A percentile compares a stretch with the other conserved stretches of the same genome.
Evolutionary conservation across 306 rosid genomes (phyloP).

Genomic region (Vigna unguiculata): DNA sequence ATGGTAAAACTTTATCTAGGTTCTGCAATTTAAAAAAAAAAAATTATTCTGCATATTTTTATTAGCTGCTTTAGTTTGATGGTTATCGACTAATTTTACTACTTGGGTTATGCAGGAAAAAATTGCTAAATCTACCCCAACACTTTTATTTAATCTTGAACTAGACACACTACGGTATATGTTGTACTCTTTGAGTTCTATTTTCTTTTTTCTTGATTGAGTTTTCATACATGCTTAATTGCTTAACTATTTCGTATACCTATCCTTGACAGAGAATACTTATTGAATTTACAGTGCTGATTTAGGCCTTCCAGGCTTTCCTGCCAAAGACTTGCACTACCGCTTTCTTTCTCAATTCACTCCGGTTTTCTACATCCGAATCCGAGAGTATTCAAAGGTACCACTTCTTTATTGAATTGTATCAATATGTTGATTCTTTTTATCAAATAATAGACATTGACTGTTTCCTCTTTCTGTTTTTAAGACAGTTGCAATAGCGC

Average conservation of each 20-base stretch:
- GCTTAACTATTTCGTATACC: slow-evolving; percentile 29
- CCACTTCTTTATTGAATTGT: slow-evolving; percentile 12
- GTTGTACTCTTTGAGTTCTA: slow-evolving; percentile 12
- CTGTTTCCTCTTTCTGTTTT: slow-evolving; percentile 42
- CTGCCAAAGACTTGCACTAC: slow-evolving; percentile 88
- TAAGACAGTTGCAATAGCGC: slow-evolving; percentile 92
- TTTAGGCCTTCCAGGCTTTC: slow-evolving; percentile 93
- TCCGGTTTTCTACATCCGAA: slow-evolving; percentile 90
- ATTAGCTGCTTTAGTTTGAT: slow-evolving; percentile 37
- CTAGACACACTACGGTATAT: slow-evolving; percentile 90
- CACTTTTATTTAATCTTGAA: slow-evolving; percentile 91
- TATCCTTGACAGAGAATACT: slow-evolving; percentile 44
- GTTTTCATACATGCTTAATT: slow-evolving; percentile 32
- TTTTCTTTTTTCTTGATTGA: not conserved
- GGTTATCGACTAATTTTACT: slow-evolving; percentile 41
- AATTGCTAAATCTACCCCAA: slow-evolving; percentile 78
- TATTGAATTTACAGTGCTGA: slow-evolving; percentile 85
- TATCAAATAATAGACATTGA: slow-evolving; percentile 38
- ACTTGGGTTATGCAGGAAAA: slow-evolving; percentile 73
- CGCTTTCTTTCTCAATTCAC: slow-evolving; percentile 96
- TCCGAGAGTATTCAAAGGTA: slow-evolving; percentile 94
- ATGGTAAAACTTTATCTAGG: slow-evolving; percentile 24
- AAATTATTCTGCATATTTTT: slow-evolving; percentile 6
- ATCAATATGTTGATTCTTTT: slow-evolving; percentile 28
- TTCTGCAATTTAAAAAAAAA: slow-evolving; percentile 25